Evolutionary conservation across 2,329 filamentous ascomycete species (phyloP).

Genomic region (Trichoderma polysporum): DNA sequence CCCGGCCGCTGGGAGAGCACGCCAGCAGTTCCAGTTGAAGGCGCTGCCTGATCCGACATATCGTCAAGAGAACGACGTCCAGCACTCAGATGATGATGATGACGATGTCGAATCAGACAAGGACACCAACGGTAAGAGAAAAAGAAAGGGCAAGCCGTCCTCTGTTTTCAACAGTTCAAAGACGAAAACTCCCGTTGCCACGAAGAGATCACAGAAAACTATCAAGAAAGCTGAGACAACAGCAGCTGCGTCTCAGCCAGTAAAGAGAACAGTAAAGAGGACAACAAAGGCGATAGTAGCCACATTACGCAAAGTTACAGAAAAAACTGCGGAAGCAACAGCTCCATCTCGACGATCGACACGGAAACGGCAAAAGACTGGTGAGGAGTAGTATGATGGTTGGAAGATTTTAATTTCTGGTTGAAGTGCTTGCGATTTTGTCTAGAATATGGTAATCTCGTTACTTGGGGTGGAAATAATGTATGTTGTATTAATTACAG

Average conservation of each 20-base stretch:
- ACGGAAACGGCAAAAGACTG: conserved; percentile 18
- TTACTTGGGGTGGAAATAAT: background rate
- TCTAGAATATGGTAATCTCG: background rate
- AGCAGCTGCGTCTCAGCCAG: background rate
- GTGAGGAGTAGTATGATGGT: background rate
- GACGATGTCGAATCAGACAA: conserved; percentile 22
- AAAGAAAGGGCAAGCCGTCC: background rate
- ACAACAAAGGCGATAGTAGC: background rate
- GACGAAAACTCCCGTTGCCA: background rate
- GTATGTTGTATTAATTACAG: background rate
- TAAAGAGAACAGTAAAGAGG: background rate
- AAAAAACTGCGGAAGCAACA: background rate
- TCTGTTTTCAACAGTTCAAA: background rate
- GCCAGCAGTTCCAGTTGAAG: conserved; percentile 7
- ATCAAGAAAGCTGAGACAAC: background rate
- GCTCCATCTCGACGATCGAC: background rate
- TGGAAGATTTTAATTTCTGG: background rate
- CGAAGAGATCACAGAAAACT: background rate
- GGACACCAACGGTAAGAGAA: conserved; percentile 11
- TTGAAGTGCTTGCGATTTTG: background rate
- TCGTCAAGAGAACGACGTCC: conserved; percentile 22
- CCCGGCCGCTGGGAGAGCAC: background rate
- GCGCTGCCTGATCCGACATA: conserved; percentile 25
- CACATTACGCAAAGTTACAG: background rate
- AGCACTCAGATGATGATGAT: conserved; percentile 25